Conservation (phyloP, 352 stramenopile genomes). For the Saprolegnia parasitica region DNA sequence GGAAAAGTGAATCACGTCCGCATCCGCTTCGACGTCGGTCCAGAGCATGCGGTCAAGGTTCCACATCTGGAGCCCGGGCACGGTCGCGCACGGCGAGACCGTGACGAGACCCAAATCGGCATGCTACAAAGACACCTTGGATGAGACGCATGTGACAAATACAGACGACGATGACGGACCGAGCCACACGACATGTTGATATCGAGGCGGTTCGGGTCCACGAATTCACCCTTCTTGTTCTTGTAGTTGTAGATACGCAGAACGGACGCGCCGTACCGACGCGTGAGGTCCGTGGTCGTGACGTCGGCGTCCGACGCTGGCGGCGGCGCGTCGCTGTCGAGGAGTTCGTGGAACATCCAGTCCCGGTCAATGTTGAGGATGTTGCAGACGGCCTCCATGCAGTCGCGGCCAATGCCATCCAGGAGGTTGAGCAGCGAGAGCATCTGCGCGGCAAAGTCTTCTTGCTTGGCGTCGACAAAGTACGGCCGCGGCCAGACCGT, state of each 20-base stretch:
- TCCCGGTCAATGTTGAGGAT: conserved; percentile 55
- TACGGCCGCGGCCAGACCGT: conserved; percentile 72
- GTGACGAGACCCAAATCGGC: conserved; percentile 75
- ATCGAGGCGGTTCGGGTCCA: conserved; percentile 34
- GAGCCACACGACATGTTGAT: conserved; percentile 66
- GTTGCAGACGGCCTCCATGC: conserved; percentile 71
- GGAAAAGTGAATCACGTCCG: conserved; percentile 56
- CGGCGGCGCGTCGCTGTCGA: conserved; percentile 50
- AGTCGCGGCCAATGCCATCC: conserved; percentile 62
- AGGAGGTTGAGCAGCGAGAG: conserved; percentile 53
- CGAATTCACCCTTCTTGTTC: conserved; percentile 45
- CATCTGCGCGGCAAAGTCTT: conserved; percentile 53
- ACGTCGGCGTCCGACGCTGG: conserved; percentile 32
- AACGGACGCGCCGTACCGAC: conserved; percentile 75
- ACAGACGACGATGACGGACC: neutral
- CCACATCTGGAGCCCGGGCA: conserved; percentile 80
- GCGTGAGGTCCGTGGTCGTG: conserved; percentile 38
- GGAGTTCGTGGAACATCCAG: conserved; percentile 61
- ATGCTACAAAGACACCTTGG: conserved; percentile 38
- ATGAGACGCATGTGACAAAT: neutral
- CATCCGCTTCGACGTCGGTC: conserved; percentile 67
- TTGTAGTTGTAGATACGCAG: conserved; percentile 80
- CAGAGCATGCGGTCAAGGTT: conserved; percentile 80
- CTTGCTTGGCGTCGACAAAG: conserved; percentile 45
- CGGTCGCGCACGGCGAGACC: conserved; percentile 65